A percentile compares a stretch with the other conserved stretches of the same genome.
These are phyloP conservation scores for Phytopythium ostracodes DNA, from an alignment of 352 stramenopile species.

Conservation along the genomic window DNA sequence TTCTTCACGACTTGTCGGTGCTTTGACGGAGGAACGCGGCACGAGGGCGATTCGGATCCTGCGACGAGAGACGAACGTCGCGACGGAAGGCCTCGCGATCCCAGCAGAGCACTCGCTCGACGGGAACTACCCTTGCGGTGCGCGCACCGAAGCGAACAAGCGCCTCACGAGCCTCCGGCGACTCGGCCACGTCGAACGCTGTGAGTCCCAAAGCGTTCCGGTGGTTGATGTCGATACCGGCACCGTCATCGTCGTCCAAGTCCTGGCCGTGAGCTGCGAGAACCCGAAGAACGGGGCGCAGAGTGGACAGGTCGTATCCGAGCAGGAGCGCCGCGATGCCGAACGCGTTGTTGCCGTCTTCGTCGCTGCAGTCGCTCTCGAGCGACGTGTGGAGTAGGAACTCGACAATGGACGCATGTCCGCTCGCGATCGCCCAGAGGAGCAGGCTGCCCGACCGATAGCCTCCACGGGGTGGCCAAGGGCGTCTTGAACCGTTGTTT, in stretches of 20 bases:
- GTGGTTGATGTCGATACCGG: slow-evolving; percentile 54
- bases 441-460: slow-evolving; percentile 45
- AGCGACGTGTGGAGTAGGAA: slow-evolving; percentile 40
- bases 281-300: slow-evolving; percentile 20
- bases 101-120: slow-evolving; percentile 48
- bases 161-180: slow-evolving; percentile 33
- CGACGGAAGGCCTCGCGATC: slow-evolving; percentile 42
- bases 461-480: slow-evolving; percentile 9
- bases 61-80: slow-evolving; percentile 37
- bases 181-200: slow-evolving; percentile 49
- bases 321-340: slow-evolving; percentile 46
- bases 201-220: slow-evolving; percentile 70
- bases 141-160: slow-evolving; percentile 34
- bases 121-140: slow-evolving; percentile 36
- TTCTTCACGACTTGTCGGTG: not conserved
- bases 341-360: slow-evolving; percentile 69
- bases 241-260: slow-evolving; percentile 10
- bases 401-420: slow-evolving; percentile 33
- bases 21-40: not conserved
- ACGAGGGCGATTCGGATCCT: not conserved
- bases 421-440: slow-evolving; percentile 58
- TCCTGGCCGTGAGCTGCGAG: slow-evolving; percentile 17
- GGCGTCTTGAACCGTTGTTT: slow-evolving; percentile 8
- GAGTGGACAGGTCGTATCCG: slow-evolving; percentile 12
- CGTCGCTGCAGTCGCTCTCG: slow-evolving; percentile 57